A percentile compares a stretch with the other conserved stretches of the same genome.
Evolutionary conservation across 2,329 filamentous ascomycete genomes (phyloP).

Genomic region (Xylaria sp.): DNA sequence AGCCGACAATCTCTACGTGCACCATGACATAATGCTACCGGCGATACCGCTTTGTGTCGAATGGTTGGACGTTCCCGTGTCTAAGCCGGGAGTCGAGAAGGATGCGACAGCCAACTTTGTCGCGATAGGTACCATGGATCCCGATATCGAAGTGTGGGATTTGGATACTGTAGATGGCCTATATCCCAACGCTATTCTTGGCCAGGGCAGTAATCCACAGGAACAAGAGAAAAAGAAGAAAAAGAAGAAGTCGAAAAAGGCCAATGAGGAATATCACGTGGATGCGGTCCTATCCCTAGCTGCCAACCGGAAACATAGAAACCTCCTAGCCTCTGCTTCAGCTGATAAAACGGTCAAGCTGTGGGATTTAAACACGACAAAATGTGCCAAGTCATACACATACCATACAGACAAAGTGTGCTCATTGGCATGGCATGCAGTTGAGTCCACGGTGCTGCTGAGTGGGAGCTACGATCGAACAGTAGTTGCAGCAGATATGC

Average conservation of each 20-base stretch:
- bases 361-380: conserved; percentile 93
- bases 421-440: conserved; percentile 91
- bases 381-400: conserved; percentile 93
- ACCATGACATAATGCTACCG: conserved; percentile 99
- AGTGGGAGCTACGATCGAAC: conserved; percentile 96
- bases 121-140: conserved; percentile 95
- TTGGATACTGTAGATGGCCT: conserved; percentile 96
- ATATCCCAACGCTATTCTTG: conserved; percentile 96
- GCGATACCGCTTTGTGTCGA: conserved; percentile 95
- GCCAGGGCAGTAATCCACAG: conserved; percentile 71
- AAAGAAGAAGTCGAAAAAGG: conserved; percentile 88
- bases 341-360: conserved; percentile 98
- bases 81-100: conserved; percentile 70
- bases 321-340: conserved; percentile 92
- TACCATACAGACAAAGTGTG: conserved; percentile 99
- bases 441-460: conserved; percentile 86
- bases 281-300: conserved; percentile 92
- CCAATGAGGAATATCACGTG: conserved; percentile 92
- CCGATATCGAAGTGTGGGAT: conserved; percentile 99
- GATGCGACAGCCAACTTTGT: conserved; percentile 87
- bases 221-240: conserved; percentile 71
- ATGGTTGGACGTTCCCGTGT: conserved; percentile 93
- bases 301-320: conserved; percentile 92
- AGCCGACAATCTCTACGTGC: conserved; percentile 96
- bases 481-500: conserved; percentile 94